These are phyloP conservation scores for Grosmannia huntii DNA, from an alignment of 2,329 filamentous ascomycete species.

Conservation along the genomic window DNA sequence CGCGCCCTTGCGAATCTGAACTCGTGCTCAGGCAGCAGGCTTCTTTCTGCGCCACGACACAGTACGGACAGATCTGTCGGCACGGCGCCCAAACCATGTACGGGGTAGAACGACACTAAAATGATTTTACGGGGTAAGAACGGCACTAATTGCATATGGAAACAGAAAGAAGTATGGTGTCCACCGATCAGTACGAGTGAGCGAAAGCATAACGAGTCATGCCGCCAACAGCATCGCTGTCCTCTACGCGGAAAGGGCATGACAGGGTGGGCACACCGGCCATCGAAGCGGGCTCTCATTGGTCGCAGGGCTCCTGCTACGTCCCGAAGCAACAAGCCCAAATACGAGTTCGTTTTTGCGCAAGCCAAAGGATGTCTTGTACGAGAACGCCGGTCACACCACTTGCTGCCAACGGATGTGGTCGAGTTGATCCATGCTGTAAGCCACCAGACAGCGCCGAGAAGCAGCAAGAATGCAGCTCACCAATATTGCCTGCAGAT, in stretches of 20 bases:
- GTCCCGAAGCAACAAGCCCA: not conserved
- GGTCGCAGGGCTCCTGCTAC: not conserved
- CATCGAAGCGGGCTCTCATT: not conserved
- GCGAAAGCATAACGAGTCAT: too few relatives aligned
- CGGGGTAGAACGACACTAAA: constrained; percentile 5
- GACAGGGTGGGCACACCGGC: not conserved
- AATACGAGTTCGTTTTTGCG: not conserved
- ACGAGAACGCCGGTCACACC: not conserved
- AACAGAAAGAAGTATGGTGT: not conserved
- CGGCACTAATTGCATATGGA: not conserved
- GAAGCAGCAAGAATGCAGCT: too few relatives aligned
- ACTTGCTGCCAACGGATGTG: not conserved
- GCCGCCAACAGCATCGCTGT: not conserved
- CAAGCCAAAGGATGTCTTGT: not conserved
- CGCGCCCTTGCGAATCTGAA: not conserved
- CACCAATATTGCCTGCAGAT: too few relatives aligned
- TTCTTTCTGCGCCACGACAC: not conserved
- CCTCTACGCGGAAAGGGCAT: not conserved
- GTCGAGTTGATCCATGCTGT: too few relatives aligned
- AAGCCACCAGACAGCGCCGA: too few relatives aligned
- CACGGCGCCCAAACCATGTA: constrained; percentile 7
- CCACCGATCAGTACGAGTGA: not conserved
- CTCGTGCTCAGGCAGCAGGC: not conserved
- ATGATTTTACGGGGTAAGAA: constrained; percentile 7
- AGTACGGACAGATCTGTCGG: not conserved